Conservation (phyloP, 768 basidiomycete species). For the Leccinum subgranulosum region DNA sequence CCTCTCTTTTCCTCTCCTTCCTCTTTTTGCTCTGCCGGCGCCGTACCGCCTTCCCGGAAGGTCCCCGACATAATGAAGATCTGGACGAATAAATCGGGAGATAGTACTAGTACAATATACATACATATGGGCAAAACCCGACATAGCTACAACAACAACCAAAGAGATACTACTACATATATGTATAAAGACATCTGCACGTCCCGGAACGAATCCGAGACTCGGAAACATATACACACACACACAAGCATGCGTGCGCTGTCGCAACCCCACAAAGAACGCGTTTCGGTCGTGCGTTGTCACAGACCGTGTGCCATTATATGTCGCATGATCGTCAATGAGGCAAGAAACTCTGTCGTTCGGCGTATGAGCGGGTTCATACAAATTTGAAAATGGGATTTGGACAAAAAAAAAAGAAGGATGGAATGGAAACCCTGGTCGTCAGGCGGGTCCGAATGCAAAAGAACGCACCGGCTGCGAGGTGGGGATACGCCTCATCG, state of each 20-base stretch:
- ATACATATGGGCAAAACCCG: not conserved
- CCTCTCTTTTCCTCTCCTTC: not conserved
- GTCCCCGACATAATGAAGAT: not conserved
- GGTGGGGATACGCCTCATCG: slow-evolving; percentile 54
- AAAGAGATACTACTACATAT: not conserved
- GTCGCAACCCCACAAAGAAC: not conserved
- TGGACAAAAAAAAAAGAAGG: not conserved
- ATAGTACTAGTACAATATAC: slow-evolving; percentile 11
- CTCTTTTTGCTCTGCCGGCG: not conserved
- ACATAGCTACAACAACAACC: slow-evolving; percentile 11
- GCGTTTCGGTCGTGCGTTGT: not conserved
- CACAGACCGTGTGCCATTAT: slow-evolving; percentile 42
- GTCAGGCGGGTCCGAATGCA: not conserved
- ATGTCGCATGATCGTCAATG: slow-evolving; percentile 62
- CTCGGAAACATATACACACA: not conserved
- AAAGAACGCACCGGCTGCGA: slow-evolving; percentile 49
- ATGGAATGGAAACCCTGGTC: slow-evolving; percentile 1
- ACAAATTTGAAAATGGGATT: not conserved
- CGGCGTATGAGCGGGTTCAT: slow-evolving; percentile 4
- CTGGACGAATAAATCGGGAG: not conserved
- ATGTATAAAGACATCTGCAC: not conserved
- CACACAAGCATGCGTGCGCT: not conserved
- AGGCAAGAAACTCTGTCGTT: slow-evolving; percentile 54
- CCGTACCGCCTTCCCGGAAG: not conserved
- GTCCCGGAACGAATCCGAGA: not conserved